A percentile compares a stretch with the other conserved stretches of the same genome.
Evolutionary conservation across 768 basidiomycete genomes (phyloP).

Genomic region (Steccherinum ochraceum): DNA sequence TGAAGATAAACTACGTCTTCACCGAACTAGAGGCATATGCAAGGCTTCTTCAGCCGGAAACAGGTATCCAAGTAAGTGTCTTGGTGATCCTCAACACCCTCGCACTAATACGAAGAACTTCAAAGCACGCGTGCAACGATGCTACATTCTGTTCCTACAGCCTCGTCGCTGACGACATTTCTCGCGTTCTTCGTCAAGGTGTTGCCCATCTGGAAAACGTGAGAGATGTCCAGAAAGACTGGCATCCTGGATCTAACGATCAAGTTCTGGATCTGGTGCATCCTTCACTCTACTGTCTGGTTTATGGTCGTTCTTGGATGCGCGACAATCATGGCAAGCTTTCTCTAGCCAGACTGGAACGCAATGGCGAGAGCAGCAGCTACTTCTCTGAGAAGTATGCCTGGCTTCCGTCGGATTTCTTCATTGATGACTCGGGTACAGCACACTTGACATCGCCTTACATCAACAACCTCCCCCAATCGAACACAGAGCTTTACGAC

Average conservation of each 20-base stretch:
- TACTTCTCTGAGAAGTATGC: conserved; percentile 12
- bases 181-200: not conserved
- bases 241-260: conserved; percentile 39
- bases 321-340: not conserved
- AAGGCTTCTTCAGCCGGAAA: not conserved
- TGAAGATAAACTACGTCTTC: not conserved
- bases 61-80: not conserved
- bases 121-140: not conserved
- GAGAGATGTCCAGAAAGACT: conserved; percentile 32
- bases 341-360: too few species aligned
- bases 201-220: conserved; percentile 28
- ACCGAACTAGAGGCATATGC: not conserved
- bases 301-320: conserved; percentile 26
- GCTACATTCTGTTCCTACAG: not conserved
- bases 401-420: conserved; percentile 25
- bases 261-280: conserved; percentile 41
- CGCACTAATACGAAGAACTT: not conserved
- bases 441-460: conserved; percentile 13
- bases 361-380: not conserved
- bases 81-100: too few species aligned
- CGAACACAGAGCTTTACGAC: conserved; percentile 9
- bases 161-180: not conserved
- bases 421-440: conserved; percentile 14
- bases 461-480: conserved; percentile 24
- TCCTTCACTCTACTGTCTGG: conserved; percentile 35